Evolutionary conservation across 495 filamentous ascomycete genomes (phyloP).

Genomic region (Aspergillus ellipticus): DNA sequence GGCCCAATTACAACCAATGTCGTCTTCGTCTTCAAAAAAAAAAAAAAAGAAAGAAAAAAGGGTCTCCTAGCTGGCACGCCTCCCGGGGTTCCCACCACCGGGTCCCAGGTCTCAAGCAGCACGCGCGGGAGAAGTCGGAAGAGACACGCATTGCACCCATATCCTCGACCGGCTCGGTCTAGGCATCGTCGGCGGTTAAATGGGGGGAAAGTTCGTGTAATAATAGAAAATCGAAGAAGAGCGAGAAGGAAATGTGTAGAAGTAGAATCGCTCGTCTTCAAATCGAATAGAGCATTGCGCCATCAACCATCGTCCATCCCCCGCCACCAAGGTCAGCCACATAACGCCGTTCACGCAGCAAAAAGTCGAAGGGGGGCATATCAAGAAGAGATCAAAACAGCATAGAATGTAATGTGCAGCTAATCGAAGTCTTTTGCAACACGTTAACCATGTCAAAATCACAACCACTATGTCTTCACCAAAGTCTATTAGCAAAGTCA

Average conservation of each 20-base stretch:
- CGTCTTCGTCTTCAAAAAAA: not conserved
- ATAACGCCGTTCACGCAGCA: slow-evolving; percentile 20
- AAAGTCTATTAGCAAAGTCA: slow-evolving; percentile 19
- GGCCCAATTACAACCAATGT: slow-evolving; percentile 15
- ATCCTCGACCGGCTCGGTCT: not conserved
- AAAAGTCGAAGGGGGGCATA: slow-evolving; percentile 18
- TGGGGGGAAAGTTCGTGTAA: not conserved
- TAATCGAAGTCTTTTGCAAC: slow-evolving; percentile 8
- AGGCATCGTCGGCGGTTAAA: not conserved
- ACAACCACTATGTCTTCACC: slow-evolving; percentile 14
- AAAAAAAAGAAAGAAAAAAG: not conserved
- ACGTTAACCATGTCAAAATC: slow-evolving; percentile 14
- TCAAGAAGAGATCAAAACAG: slow-evolving; percentile 17
- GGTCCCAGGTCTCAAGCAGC: not conserved
- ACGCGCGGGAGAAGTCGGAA: not conserved
- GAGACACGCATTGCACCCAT: not conserved
- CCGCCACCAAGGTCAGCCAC: slow-evolving; percentile 15
- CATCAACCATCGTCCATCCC: slow-evolving; percentile 23
- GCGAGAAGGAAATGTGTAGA: slow-evolving; percentile 7
- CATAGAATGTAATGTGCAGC: slow-evolving; percentile 13
- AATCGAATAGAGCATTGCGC: slow-evolving; percentile 20
- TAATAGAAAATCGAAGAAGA: not conserved
- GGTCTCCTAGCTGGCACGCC: not conserved
- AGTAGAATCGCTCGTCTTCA: slow-evolving; percentile 15
- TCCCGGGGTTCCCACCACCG: too few relatives aligned